Percentiles rank a stretch among this genome's conserved stretches.
Conservation (phyloP, 2,329 filamentous ascomycete genomes). For the Alternaria angustiovoidea region DNA sequence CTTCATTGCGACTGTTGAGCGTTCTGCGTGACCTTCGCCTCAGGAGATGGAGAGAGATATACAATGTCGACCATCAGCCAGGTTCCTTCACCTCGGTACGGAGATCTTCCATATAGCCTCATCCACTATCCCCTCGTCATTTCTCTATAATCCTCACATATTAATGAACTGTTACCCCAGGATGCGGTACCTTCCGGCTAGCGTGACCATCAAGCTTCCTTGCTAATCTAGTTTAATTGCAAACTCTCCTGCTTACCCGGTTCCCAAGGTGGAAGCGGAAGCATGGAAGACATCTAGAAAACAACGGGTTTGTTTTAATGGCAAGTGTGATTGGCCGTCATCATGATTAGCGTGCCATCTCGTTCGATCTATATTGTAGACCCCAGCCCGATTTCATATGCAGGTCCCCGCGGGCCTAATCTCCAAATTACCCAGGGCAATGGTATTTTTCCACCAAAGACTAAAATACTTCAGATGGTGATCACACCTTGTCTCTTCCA, state of each 20-base stretch:
- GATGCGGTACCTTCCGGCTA: slow-evolving; percentile 1
- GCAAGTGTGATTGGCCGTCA: slow-evolving; percentile 12
- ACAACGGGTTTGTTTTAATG: not conserved
- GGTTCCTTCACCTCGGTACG: not conserved
- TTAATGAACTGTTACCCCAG: slow-evolving; percentile 16
- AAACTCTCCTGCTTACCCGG: slow-evolving; percentile 14
- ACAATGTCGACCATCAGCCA: not conserved
- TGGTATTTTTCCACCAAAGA: slow-evolving; percentile 14
- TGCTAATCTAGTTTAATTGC: slow-evolving; percentile 17
- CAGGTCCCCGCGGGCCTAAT: slow-evolving; percentile 40
- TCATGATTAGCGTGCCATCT: not conserved
- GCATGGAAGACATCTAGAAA: slow-evolving; percentile 17
- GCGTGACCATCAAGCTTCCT: slow-evolving; percentile 11
- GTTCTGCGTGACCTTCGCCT: not conserved
- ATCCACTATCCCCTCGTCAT: not conserved
- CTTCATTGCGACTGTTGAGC: slow-evolving; percentile 5
- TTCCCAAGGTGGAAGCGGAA: slow-evolving; percentile 1
- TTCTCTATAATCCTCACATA: not conserved
- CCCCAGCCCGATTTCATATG: slow-evolving; percentile 34
- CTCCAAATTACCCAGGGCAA: slow-evolving; percentile 34
- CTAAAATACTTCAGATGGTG: not conserved
- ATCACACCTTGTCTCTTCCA: not conserved
- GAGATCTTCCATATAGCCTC: slow-evolving; percentile 9
- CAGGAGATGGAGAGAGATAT: slow-evolving; percentile 6
- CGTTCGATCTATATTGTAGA: slow-evolving; percentile 19